Evolutionary conservation across 2,329 filamentous ascomycete species (phyloP), one percentile per base, ranked within the genome.

Genomic region (Paracoccidioides lutzii): DNA sequence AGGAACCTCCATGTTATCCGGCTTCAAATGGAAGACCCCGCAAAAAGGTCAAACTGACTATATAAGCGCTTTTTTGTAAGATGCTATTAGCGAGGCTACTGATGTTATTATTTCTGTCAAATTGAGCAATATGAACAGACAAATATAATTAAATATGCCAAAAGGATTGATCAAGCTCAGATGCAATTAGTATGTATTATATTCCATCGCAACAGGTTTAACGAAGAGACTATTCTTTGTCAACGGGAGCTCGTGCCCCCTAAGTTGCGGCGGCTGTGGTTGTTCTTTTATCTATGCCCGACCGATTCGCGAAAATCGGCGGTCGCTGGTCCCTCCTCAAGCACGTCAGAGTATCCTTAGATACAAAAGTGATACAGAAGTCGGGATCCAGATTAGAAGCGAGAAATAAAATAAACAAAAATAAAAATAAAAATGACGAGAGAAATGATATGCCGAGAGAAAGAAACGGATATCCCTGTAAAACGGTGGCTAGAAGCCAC

Each of bases 1-100:
- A 40, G 55, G 58, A 35, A 51, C 38, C 12, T 54, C 49, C 54
- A 53, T 54, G 46, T 10, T 15, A 37, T 22, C 15, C 22, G 22
- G 22, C 22, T 22, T 38, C n/a, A 15, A 38, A 15, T 10, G 15
- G 33, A 12, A 50, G 46, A 32, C 32, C 22, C 37, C 5, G 9
- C 4, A 9, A 28, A 50, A 7, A 4, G 32, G 33, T 22, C 8
- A 37, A 8, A 50, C 12, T 2, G 12, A 12, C 37, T 38, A 38
- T 38, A 12, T 38, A 8, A 7, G 37, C 2, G 37, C 7, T 7
- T 7, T 7, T 38, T 12, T 38, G 12, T 38, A 2, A 38, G 7
- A 38, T 38, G 37, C 7, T 8, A 12, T 12, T 3, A 12, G 7
- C 37, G 37, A 12, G 37, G 7, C 12, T 12, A 3, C 12, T 7